A percentile compares a stretch with the other conserved stretches of the same genome.
These are phyloP conservation scores for Ogataea minuta DNA, from an alignment of 805 yeast genomes.

Conservation along the genomic window DNA sequence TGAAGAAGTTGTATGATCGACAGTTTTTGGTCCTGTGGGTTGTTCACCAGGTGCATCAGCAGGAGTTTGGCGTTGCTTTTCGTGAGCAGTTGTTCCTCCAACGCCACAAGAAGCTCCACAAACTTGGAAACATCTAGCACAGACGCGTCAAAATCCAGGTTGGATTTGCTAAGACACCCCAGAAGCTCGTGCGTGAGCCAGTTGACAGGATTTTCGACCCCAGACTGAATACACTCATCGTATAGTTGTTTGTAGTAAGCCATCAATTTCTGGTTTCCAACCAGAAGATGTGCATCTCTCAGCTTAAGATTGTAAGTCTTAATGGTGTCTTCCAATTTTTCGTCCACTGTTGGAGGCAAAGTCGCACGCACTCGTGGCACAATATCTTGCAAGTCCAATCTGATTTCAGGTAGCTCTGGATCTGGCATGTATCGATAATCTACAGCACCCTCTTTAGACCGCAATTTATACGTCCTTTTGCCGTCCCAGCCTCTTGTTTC, in stretches of 20 bases:
- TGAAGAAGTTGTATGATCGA: constrained; percentile 47
- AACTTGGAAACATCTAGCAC: constrained; percentile 44
- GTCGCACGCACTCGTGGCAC: constrained; percentile 36
- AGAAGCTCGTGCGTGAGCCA: constrained; percentile 83
- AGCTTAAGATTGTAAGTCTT: constrained; percentile 58
- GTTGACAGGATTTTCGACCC: constrained; percentile 50
- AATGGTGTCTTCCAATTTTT: constrained; percentile 43
- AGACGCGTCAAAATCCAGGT: constrained; percentile 33
- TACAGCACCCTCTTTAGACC: constrained; percentile 76
- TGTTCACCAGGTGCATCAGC: constrained; percentile 57
- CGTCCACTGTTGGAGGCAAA: constrained; percentile 66
- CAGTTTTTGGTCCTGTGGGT: constrained; percentile 37
- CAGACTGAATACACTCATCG: constrained; percentile 30
- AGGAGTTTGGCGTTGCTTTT: constrained; percentile 66
- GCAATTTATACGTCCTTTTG: constrained; percentile 55
- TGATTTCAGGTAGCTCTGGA: constrained; percentile 72
- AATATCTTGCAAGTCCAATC: constrained; percentile 43
- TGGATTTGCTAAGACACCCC: constrained; percentile 61
- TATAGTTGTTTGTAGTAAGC: constrained; percentile 52
- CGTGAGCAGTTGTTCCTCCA: constrained; percentile 50
- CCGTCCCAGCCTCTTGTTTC: constrained; percentile 97
- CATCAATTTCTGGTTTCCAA: constrained; percentile 48
- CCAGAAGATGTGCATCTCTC: constrained; percentile 72
- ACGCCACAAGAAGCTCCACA: constrained; percentile 52
- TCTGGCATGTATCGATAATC: constrained; percentile 96